phyloP scores from a whole-genome alignment of 208 protist species.

The Lotmaria passim region DNA sequence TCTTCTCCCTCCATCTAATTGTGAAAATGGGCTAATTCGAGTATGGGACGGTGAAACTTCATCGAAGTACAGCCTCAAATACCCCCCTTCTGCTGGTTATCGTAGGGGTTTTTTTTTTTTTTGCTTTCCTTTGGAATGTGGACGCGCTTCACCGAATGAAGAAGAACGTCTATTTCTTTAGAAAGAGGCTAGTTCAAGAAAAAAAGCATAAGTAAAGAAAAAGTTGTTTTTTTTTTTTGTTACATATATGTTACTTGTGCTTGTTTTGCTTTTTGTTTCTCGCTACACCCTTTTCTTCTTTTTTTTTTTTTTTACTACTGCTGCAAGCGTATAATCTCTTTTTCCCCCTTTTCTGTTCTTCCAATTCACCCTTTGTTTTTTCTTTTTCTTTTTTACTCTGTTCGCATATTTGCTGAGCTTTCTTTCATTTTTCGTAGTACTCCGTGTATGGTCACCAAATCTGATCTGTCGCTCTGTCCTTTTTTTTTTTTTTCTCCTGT shows the following conservation, averaged over 20 bases:
- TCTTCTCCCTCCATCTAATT: not conserved
- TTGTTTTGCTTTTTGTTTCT: not conserved
- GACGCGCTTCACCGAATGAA: not conserved
- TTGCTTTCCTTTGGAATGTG: not conserved
- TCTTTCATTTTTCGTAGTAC: not conserved
- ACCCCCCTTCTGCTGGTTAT: not conserved
- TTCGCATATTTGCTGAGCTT: not conserved
- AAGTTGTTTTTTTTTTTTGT: not conserved
- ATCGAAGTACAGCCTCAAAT: not conserved
- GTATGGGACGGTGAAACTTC: not conserved
- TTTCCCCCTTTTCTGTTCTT: not conserved
- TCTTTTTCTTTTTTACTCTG: not conserved
- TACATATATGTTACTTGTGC: too few relatives aligned
- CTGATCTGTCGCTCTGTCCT: conserved; percentile 7
- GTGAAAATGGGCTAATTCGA: not conserved
- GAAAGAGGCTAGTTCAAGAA: not conserved
- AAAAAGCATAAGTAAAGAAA: too few relatives aligned
- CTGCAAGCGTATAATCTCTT: too few relatives aligned
- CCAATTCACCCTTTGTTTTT: not conserved
- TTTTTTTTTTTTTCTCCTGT: conserved; percentile 8
- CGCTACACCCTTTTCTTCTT: not conserved
- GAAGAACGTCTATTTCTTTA: not conserved
- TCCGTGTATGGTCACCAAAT: not conserved
- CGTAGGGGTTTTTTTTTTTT: conserved; percentile 1
- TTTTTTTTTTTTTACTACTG: not conserved